A percentile compares a stretch with the other conserved stretches of the same genome.
Conservation (phyloP, 2,329 filamentous ascomycete genomes). For the Pyrenophora graminea region DNA sequence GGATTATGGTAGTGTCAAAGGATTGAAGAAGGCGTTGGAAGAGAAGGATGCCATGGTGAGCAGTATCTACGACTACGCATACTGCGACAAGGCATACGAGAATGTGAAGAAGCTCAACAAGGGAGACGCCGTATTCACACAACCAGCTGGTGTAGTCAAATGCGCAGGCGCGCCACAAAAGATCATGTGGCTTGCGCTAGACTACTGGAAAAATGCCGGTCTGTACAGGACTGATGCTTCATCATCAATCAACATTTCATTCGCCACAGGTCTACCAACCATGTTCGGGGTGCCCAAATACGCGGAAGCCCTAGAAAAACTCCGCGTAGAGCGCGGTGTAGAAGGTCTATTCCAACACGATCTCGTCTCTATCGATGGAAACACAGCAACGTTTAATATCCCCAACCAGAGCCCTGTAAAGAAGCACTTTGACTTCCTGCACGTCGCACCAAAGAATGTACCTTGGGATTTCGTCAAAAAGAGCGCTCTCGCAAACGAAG, state of each 20-base stretch:
- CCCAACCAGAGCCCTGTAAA: constrained; percentile 33
- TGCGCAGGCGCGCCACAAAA: constrained; percentile 49
- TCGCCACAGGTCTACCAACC: constrained; percentile 46
- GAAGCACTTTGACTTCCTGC: constrained; percentile 45
- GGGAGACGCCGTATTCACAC: constrained; percentile 46
- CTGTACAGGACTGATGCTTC: constrained; percentile 36
- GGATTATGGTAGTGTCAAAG: constrained; percentile 37
- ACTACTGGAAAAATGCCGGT: constrained; percentile 45
- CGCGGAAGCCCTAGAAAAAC: constrained; percentile 38
- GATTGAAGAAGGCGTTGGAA: constrained; percentile 43
- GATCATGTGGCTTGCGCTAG: constrained; percentile 49
- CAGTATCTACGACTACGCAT: constrained; percentile 46
- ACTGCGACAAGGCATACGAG: constrained; percentile 45
- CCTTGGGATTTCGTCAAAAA: constrained; percentile 45
- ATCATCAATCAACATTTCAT: constrained; percentile 44
- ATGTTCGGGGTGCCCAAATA: constrained; percentile 51
- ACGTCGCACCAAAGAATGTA: constrained; percentile 46
- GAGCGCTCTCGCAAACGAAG: constrained; percentile 41
- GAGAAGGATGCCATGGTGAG: constrained; percentile 43
- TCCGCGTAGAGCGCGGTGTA: constrained; percentile 44
- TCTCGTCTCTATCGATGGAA: constrained; percentile 43
- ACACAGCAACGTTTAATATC: constrained; percentile 42
- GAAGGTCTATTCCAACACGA: constrained; percentile 48
- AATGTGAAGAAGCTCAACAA: constrained; percentile 40
- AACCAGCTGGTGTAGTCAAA: constrained; percentile 47